A percentile compares a stretch with the other conserved stretches of the same genome.
phyloP scores from a whole-genome alignment of 1,139 yeast genomes.

The Saccharomycopsis hybrid region DNA sequence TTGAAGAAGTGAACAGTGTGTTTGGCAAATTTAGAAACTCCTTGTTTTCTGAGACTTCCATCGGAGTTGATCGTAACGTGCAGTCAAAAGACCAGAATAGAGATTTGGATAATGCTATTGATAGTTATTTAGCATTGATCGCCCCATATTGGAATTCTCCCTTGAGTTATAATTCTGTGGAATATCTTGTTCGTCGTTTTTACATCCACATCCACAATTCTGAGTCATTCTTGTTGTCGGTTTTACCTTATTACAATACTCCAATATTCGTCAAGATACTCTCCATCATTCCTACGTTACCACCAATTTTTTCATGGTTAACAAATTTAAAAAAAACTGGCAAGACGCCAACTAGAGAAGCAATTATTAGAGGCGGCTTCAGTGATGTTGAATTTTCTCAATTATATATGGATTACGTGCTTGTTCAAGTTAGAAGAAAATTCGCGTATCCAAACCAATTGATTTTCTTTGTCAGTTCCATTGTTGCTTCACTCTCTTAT shows the following conservation, averaged over 20 bases:
- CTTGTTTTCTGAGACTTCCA: conserved; percentile 74
- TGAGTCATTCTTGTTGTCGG: conserved; percentile 61
- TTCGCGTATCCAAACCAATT: conserved; percentile 63
- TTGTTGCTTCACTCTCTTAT: conserved; percentile 53
- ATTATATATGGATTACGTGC: conserved; percentile 55
- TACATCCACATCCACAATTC: conserved; percentile 77
- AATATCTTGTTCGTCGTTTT: conserved; percentile 93
- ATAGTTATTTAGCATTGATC: conserved; percentile 62
- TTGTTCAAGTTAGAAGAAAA: conserved; percentile 46
- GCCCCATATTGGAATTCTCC: conserved; percentile 60
- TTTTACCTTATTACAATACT: conserved; percentile 70
- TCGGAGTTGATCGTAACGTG: conserved; percentile 71
- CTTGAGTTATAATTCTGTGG: conserved; percentile 81
- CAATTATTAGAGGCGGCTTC: conserved; percentile 62
- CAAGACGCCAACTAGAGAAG: conserved; percentile 58
- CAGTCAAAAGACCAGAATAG: conserved; percentile 71
- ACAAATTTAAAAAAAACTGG: conserved; percentile 59
- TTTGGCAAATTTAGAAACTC: conserved; percentile 65
- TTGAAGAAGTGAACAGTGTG: conserved; percentile 64
- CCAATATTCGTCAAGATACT: conserved; percentile 71
- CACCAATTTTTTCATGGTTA: conserved; percentile 74
- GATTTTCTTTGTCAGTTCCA: conserved; percentile 73
- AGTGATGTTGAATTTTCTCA: conserved; percentile 63
- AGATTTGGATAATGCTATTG: conserved; percentile 68
- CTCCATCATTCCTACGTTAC: conserved; percentile 64